phyloP scores from a whole-genome alignment of 345 rosid species.

The Eucalyptus sideroxylon region DNA sequence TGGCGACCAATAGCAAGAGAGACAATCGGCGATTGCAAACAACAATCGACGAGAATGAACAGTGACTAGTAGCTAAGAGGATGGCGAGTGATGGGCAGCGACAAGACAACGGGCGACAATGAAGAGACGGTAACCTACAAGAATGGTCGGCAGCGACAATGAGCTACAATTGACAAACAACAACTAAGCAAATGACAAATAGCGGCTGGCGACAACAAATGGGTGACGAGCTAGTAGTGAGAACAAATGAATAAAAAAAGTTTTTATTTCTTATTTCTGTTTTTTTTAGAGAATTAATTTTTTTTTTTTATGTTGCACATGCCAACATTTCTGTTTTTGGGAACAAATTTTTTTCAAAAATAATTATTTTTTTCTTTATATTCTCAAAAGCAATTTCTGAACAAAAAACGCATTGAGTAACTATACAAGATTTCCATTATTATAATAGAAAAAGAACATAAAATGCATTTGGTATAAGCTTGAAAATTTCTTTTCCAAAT shows the following conservation, averaged over 20 bases:
- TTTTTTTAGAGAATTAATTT: too few species aligned
- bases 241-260: too few species aligned
- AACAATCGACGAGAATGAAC: rapidly evolving
- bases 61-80: rapidly evolving
- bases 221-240: rapidly evolving
- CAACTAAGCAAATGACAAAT: rapidly evolving
- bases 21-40: rapidly evolving
- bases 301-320: too few species aligned
- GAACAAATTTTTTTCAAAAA: rapidly evolving
- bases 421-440: too few species aligned
- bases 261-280: too few species aligned
- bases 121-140: rapidly evolving
- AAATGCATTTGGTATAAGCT: too few species aligned
- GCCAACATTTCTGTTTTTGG: too few species aligned
- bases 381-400: rapidly evolving
- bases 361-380: too few species aligned
- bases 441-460: rapidly evolving
- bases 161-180: rapidly evolving
- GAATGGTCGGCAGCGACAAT: rapidly evolving
- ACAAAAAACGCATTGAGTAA: too few species aligned
- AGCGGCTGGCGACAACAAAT: rapidly evolving
- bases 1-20: rapidly evolving
- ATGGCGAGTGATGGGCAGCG: rapidly evolving
- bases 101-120: rapidly evolving
- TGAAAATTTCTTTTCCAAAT: too few species aligned